phyloP scores from a whole-genome alignment of 306 rosid genomes.

The Macrotyloma uniflorum region DNA sequence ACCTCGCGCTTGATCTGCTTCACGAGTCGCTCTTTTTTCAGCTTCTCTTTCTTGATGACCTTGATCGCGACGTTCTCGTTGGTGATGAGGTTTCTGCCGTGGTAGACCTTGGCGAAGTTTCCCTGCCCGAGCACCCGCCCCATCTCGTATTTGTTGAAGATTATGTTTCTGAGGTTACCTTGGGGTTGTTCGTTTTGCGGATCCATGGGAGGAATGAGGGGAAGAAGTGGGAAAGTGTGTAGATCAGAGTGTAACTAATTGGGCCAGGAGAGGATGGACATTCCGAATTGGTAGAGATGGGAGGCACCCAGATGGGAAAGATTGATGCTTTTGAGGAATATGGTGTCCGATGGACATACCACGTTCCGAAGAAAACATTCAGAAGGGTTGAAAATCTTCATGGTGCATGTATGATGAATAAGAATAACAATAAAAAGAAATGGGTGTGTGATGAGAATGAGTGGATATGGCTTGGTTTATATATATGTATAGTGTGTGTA shows the following conservation, averaged over 20 bases:
- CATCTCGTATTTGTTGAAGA: slow-evolving; percentile 79
- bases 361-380: slow-evolving; percentile 27
- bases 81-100: slow-evolving; percentile 51
- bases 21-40: slow-evolving; percentile 65
- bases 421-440: neutral
- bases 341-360: slow-evolving; percentile 39
- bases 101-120: slow-evolving; percentile 76
- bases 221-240: neutral
- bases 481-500: too few relatives aligned
- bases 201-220: slow-evolving; percentile 26
- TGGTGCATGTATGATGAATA: slow-evolving; percentile 37
- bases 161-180: slow-evolving; percentile 36
- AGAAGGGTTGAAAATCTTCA: slow-evolving; percentile 37
- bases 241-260: neutral
- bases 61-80: slow-evolving; percentile 79
- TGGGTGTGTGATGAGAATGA: too few relatives aligned
- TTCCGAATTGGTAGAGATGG: slow-evolving; percentile 27
- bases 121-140: slow-evolving; percentile 78
- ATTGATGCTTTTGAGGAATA: slow-evolving; percentile 33
- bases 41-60: slow-evolving; percentile 64
- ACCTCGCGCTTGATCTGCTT: slow-evolving; percentile 82
- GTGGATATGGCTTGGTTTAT: too few relatives aligned
- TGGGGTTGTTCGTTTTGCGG: neutral
- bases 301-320: slow-evolving; percentile 35
- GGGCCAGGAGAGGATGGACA: slow-evolving; percentile 1